These are phyloP conservation scores for Tricholoma hemisulphureum DNA, from an alignment of 768 basidiomycete species.

Conservation along the genomic window DNA sequence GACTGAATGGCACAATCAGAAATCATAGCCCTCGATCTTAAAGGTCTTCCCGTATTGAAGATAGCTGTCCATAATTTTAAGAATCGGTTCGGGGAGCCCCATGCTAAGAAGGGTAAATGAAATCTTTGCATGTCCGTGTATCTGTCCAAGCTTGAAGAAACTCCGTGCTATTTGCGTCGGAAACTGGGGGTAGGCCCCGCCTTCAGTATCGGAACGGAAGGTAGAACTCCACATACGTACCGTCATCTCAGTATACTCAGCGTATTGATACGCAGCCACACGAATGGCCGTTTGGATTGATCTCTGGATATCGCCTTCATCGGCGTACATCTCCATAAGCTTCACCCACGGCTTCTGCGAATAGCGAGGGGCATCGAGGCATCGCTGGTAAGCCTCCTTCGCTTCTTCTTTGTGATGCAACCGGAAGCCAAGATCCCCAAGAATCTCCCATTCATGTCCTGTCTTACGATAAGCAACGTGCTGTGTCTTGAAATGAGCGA, in stretches of 20 bases:
- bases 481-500: slow-evolving; percentile 98
- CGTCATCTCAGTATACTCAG: slow-evolving; percentile 86
- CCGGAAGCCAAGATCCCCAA: slow-evolving; percentile 91
- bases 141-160: slow-evolving; percentile 90
- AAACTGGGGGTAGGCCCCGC: slow-evolving; percentile 50
- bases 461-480: slow-evolving; percentile 98
- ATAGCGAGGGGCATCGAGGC: slow-evolving; percentile 83
- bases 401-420: slow-evolving; percentile 97
- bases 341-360: slow-evolving; percentile 92
- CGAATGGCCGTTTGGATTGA: slow-evolving; percentile 90
- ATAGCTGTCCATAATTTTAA: slow-evolving; percentile 92
- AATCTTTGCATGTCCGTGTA: slow-evolving; percentile 93
- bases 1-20: slow-evolving; percentile 36
- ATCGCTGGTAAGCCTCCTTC: slow-evolving; percentile 95
- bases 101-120: slow-evolving; percentile 91
- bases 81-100: slow-evolving; percentile 85
- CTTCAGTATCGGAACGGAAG: background rate
- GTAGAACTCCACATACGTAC: slow-evolving; percentile 44
- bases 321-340: slow-evolving; percentile 94
- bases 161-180: slow-evolving; percentile 87
- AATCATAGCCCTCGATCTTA: slow-evolving; percentile 85
- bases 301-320: slow-evolving; percentile 91
- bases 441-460: slow-evolving; percentile 95
- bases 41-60: slow-evolving; percentile 85
- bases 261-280: slow-evolving; percentile 88